phyloP scores from a whole-genome alignment of 352 stramenopile genomes.

The Phytophthora ohioensis region DNA sequence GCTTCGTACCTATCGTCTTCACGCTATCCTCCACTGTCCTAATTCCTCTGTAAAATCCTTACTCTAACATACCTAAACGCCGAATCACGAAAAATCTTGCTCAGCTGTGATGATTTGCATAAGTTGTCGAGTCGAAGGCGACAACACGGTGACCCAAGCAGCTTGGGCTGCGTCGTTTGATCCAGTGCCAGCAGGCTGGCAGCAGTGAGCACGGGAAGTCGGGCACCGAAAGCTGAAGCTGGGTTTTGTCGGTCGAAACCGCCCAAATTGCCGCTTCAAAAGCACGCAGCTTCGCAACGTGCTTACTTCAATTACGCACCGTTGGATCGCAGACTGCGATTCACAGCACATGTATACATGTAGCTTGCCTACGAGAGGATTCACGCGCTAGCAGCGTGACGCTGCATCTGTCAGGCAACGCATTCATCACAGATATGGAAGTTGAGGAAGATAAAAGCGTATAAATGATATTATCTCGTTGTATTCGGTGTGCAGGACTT shows the following conservation, averaged over 20 bases:
- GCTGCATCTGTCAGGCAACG: neutral
- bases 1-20: too few relatives aligned
- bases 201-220: neutral
- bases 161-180: neutral
- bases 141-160: neutral
- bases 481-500: conserved; percentile 29
- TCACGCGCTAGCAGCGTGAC: too few relatives aligned
- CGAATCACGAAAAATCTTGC: neutral
- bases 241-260: conserved; percentile 8
- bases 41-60: too few relatives aligned
- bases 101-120: conserved; percentile 7
- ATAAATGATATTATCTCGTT: conserved; percentile 47
- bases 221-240: neutral
- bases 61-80: too few relatives aligned
- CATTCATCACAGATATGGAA: neutral
- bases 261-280: conserved; percentile 24
- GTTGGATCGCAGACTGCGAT: too few relatives aligned
- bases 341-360: too few relatives aligned
- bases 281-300: neutral
- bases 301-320: neutral
- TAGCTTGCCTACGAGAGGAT: too few relatives aligned
- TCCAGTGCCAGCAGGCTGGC: neutral
- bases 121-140: neutral
- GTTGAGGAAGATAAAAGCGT: conserved; percentile 6
- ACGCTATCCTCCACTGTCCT: too few relatives aligned